Base-by-base conservation (phyloP, 176 grass and related monocot species). In the Juncus inflexus region DNA sequence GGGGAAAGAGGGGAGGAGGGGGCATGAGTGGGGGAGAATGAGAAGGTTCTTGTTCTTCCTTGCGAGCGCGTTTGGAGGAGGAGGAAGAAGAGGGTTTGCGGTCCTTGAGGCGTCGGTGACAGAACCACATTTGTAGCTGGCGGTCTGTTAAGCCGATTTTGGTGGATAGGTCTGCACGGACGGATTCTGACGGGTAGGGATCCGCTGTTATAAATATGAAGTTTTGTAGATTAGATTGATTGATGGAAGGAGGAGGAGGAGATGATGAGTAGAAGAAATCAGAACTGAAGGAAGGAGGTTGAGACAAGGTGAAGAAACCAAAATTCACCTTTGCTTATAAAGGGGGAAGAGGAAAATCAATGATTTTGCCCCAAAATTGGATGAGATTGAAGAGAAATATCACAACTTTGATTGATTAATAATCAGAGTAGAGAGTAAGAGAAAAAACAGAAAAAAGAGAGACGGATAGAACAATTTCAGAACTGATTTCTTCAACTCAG, bases 81-180 rank as follows among this genome's bases (percentile, higher is more conserved):
- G 68, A 69, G 56, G 15, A 49, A 0, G 86, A 35, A 0, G 75
- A 80, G 37, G 69, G 82, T 62, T 86, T 92, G 7, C 89, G 64
- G 77, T 94, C 95, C 75, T 99, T 99, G 37, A 94, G 83, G 12
- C 95, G 72, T 15, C 85, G 76, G 37, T 99, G 95, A 73, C 89
- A 99, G 83, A 99, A 99, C 95, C 95, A 99, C 86, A 99, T 99
- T 79, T 99, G 89, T 40, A 99, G 86, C 65, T 99, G 95, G 63
- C 89, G 77, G 78, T 99, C 95, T 12, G 84, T 86, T 1, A 99
- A 74, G 1, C 78, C 76, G 38, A 89, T 62, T 67, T 86, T 89
- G 15, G 50, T 76, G 0, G 95, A 94, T 41, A 99, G 73, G 64
- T 92, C 89, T 3, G 51, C 80, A 7, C 86, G 78, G 70, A 75